Conservation (phyloP, 495 filamentous ascomycete genomes). For the Penicillium cataractarum region DNA sequence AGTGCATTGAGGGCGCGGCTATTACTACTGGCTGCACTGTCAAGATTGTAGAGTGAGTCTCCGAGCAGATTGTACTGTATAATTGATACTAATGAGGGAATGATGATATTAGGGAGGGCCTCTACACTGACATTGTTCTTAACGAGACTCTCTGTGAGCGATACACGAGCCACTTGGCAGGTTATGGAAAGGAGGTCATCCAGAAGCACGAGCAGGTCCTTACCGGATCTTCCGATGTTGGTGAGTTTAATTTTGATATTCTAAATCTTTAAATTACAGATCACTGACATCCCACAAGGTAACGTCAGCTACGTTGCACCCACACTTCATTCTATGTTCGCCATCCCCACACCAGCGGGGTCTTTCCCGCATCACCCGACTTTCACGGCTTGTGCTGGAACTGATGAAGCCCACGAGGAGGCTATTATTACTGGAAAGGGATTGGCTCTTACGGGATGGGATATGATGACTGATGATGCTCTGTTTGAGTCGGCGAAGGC, state of each 20-base stretch:
- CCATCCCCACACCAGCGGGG: conserved; percentile 44
- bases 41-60: conserved; percentile 36
- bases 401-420: conserved; percentile 47
- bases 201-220: conserved; percentile 35
- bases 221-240: conserved; percentile 46
- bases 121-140: conserved; percentile 56
- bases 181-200: conserved; percentile 4
- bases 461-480: conserved; percentile 42
- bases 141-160: conserved; percentile 50
- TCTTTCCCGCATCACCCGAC: conserved; percentile 53
- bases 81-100: neutral
- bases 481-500: conserved; percentile 9
- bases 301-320: conserved; percentile 63
- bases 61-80: neutral
- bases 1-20: conserved; percentile 56
- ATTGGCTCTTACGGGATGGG: conserved; percentile 52
- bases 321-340: conserved; percentile 54
- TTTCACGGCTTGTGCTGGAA: conserved; percentile 54
- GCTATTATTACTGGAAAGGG: conserved; percentile 55
- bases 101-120: conserved; percentile 27
- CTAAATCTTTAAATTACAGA: too few species aligned
- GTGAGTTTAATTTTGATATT: neutral
- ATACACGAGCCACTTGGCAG: conserved; percentile 49
- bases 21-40: conserved; percentile 55
- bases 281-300: conserved; percentile 21